Evolutionary conservation across 441 rosid genomes (phyloP).

Genomic region (Rhodomyrtus psidioides): DNA sequence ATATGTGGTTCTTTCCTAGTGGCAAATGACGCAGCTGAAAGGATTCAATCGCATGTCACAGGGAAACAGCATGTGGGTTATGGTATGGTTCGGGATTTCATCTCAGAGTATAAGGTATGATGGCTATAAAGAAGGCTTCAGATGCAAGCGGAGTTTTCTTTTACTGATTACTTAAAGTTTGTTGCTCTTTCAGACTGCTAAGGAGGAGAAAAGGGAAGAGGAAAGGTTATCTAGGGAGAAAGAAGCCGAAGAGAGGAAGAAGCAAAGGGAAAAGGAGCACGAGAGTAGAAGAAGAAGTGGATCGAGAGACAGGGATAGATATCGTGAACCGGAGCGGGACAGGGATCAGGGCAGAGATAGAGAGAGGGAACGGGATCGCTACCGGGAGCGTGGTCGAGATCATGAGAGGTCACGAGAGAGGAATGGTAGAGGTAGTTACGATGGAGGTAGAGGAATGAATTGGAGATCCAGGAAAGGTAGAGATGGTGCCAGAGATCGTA

Average conservation of each 20-base stretch:
- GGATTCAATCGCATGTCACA: conserved; percentile 90
- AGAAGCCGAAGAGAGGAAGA: conserved; percentile 73
- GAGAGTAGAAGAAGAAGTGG: conserved; percentile 51
- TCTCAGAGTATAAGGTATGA: conserved; percentile 67
- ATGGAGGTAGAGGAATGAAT: conserved; percentile 42
- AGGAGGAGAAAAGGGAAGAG: conserved; percentile 81
- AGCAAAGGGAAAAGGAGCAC: conserved; percentile 52
- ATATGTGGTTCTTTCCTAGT: conserved; percentile 93
- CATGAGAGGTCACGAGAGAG: conserved; percentile 50
- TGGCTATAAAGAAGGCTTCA: background rate
- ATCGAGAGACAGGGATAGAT: conserved; percentile 61
- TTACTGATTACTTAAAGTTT: background rate
- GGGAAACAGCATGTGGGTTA: conserved; percentile 99
- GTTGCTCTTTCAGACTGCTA: conserved; percentile 47
- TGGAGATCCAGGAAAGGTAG: conserved; percentile 72
- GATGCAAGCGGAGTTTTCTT: background rate
- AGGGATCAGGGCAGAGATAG: conserved; percentile 34
- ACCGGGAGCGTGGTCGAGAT: conserved; percentile 49
- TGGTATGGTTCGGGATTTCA: conserved; percentile 95
- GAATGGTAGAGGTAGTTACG: conserved; percentile 47
- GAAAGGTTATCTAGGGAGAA: conserved; percentile 73
- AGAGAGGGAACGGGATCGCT: conserved; percentile 55
- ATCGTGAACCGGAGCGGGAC: conserved; percentile 21
- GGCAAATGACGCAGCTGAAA: conserved; percentile 91
- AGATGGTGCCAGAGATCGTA: conserved; percentile 46